Evolutionary conservation across 768 basidiomycete species (phyloP).

Genomic region (Panellus pusillus): DNA sequence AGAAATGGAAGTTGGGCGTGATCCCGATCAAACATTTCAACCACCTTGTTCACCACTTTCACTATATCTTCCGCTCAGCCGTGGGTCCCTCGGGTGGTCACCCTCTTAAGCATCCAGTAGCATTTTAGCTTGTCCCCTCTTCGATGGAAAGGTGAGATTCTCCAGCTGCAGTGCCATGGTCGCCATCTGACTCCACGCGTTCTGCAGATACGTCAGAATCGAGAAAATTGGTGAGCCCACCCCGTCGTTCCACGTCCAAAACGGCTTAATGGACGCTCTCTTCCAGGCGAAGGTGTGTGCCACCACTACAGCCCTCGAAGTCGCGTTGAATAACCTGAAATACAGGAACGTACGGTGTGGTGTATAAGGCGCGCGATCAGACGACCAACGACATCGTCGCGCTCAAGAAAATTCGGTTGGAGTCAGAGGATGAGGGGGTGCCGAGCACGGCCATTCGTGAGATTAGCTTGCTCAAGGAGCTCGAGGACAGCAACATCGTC

Average conservation of each 20-base stretch:
- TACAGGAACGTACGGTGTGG: conserved; percentile 95
- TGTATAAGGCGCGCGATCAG: conserved; percentile 93
- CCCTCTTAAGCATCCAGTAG: background rate
- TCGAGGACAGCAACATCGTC: conserved; percentile 96
- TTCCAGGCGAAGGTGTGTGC: conserved; percentile 47
- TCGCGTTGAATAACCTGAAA: conserved; percentile 15
- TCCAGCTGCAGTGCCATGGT: background rate
- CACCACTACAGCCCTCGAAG: conserved; percentile 7
- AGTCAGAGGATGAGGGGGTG: conserved; percentile 98
- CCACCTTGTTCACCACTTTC: background rate
- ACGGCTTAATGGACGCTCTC: conserved; percentile 14
- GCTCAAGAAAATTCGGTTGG: conserved; percentile 97
- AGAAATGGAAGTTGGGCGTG: too few relatives aligned
- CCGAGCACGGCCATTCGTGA: conserved; percentile 98
- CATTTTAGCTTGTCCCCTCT: background rate
- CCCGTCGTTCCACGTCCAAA: conserved; percentile 20
- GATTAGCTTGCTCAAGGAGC: conserved; percentile 95
- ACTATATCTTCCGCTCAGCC: background rate
- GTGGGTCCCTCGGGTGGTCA: background rate
- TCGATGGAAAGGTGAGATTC: conserved; percentile 48
- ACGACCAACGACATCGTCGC: conserved; percentile 84
- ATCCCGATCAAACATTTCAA: background rate
- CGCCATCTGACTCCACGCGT: background rate
- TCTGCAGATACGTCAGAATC: conserved; percentile 86
- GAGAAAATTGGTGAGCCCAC: conserved; percentile 92